Evolutionary conservation across 805 yeast species (phyloP).

Genomic region (Clavispora santaluciae): DNA sequence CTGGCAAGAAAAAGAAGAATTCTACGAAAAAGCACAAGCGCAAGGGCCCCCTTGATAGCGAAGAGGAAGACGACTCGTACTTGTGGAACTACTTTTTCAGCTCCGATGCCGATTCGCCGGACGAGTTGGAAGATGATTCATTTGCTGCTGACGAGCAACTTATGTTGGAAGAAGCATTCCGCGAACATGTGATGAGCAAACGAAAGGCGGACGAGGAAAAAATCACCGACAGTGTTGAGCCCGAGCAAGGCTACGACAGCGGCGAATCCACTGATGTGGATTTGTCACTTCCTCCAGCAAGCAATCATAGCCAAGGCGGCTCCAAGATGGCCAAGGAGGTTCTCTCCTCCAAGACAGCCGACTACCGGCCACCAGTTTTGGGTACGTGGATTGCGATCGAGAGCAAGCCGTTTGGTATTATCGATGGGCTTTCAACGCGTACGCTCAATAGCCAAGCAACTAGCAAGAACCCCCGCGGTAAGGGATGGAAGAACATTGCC

Average conservation of each 20-base stretch:
- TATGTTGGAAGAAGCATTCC: slow-evolving; percentile 20
- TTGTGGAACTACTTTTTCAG: slow-evolving; percentile 71
- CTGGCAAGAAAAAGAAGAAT: slow-evolving; percentile 6
- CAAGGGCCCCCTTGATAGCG: slow-evolving; percentile 24
- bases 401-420: slow-evolving; percentile 84
- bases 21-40: slow-evolving; percentile 12
- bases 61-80: slow-evolving; percentile 64
- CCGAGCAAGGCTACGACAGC: slow-evolving; percentile 45
- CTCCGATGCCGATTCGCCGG: slow-evolving; percentile 32
- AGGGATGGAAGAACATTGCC: slow-evolving; percentile 21
- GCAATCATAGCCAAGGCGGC: slow-evolving; percentile 49
- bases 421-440: slow-evolving; percentile 90
- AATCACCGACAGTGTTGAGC: slow-evolving; percentile 11
- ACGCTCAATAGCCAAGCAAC: slow-evolving; percentile 44
- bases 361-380: slow-evolving; percentile 83
- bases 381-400: slow-evolving; percentile 87
- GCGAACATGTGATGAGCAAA: slow-evolving; percentile 19
- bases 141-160: slow-evolving; percentile 20
- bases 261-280: slow-evolving; percentile 97
- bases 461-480: slow-evolving; percentile 11
- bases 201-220: slow-evolving; percentile 4
- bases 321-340: slow-evolving; percentile 89
- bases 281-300: slow-evolving; percentile 67
- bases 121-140: slow-evolving; percentile 19
- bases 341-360: slow-evolving; percentile 78